Conservation (phyloP, 78 protist species). For the Dictyostelium discoideum region DNA sequence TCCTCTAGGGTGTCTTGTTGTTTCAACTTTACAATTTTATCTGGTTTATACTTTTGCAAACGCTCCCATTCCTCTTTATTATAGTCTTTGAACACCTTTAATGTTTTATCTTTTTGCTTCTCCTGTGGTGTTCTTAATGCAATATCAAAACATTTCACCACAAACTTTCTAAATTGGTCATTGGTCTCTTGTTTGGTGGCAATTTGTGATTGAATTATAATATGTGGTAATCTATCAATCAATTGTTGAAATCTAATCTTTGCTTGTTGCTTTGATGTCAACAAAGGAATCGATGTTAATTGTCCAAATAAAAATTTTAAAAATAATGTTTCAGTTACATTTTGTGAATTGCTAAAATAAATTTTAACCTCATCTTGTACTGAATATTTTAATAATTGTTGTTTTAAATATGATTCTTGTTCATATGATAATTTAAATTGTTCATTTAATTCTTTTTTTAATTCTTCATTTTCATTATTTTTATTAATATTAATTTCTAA, state of each 20-base stretch:
- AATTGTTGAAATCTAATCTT: constrained; percentile 35
- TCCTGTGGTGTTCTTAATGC: constrained; percentile 65
- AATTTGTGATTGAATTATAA: constrained; percentile 39
- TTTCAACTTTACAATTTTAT: not conserved
- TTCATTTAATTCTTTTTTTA: not conserved
- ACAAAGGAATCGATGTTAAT: constrained; percentile 51
- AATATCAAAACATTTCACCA: constrained; percentile 66
- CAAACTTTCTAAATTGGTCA: constrained; percentile 72
- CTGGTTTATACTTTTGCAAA: not conserved
- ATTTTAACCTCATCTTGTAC: constrained; percentile 43
- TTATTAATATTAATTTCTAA: not conserved
- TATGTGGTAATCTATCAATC: constrained; percentile 55
- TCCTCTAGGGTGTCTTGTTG: constrained; percentile 59
- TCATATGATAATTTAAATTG: constrained; percentile 36
- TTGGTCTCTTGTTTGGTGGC: constrained; percentile 62
- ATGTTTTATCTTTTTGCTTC: constrained; percentile 47
- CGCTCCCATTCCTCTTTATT: constrained; percentile 12
- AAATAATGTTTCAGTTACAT: constrained; percentile 37
- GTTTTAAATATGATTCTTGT: constrained; percentile 77
- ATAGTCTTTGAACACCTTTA: constrained; percentile 28
- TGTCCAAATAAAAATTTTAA: constrained; percentile 47
- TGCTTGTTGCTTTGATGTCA: constrained; percentile 30
- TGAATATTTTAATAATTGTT: constrained; percentile 66
- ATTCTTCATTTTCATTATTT: not conserved
- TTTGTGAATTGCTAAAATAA: constrained; percentile 19